phyloP scores from a whole-genome alignment of 140 eudicot genomes.

The Flaveria floridana region DNA sequence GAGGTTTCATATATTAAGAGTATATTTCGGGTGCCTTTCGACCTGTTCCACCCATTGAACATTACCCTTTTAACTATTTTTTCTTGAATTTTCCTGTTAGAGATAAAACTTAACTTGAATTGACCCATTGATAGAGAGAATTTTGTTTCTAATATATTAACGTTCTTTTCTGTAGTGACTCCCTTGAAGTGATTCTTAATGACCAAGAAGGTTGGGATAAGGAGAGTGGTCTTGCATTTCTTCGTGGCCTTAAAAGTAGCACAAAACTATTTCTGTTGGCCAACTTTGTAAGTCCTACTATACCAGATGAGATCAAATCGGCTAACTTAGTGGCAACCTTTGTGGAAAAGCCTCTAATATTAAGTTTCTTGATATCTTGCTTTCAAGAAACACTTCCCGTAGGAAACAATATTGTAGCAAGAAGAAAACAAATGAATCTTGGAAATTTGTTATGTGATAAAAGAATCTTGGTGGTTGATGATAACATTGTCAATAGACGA shows the following conservation, averaged over 20 bases:
- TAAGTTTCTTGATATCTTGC: constrained; percentile 50
- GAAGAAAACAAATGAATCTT: constrained; percentile 44
- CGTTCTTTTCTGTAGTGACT: constrained; percentile 38
- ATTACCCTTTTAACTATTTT: too few relatives aligned
- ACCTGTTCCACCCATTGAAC: too few relatives aligned
- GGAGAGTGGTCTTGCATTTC: constrained; percentile 39
- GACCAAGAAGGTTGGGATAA: constrained; percentile 70
- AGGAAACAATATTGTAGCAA: constrained; percentile 37
- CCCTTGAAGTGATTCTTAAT: constrained; percentile 57
- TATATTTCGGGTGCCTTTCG: too few relatives aligned
- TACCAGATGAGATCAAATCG: constrained; percentile 45
- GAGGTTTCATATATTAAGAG: too few relatives aligned
- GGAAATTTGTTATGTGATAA: constrained; percentile 54
- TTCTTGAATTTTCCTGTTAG: neutral
- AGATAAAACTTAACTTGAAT: constrained; percentile 14
- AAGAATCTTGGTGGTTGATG: constrained; percentile 85
- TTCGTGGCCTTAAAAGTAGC: constrained; percentile 37
- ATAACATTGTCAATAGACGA: constrained; percentile 71
- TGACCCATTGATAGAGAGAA: neutral
- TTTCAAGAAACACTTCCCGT: constrained; percentile 54
- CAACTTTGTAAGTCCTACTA: constrained; percentile 36
- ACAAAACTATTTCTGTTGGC: constrained; percentile 56
- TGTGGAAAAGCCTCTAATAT: constrained; percentile 57
- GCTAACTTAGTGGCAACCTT: constrained; percentile 49
- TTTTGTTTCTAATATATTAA: constrained; percentile 8